Conservation (phyloP, 345 rosid genomes). For the Syzygium aromaticum region DNA sequence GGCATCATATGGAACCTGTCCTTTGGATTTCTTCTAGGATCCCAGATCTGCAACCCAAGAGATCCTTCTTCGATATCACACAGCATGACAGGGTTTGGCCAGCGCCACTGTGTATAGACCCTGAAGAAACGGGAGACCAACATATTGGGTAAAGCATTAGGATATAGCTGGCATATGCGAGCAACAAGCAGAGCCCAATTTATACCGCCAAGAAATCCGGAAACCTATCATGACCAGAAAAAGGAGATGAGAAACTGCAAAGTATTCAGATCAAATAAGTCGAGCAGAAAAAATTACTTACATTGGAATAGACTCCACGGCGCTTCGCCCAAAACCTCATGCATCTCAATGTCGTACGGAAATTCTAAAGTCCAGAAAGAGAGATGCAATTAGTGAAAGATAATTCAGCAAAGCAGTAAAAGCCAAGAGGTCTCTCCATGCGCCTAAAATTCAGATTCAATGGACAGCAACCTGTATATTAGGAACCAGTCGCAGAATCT, state of each 20-base stretch:
- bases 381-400: constrained; percentile 8
- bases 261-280: constrained; percentile 1
- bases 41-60: constrained; percentile 95
- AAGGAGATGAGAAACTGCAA: neutral
- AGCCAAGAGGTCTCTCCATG: neutral
- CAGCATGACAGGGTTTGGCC: constrained; percentile 97
- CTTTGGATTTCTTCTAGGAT: constrained; percentile 83
- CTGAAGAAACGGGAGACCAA: constrained; percentile 87
- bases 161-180: constrained; percentile 95
- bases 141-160: constrained; percentile 95
- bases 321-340: constrained; percentile 96
- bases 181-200: constrained; percentile 99
- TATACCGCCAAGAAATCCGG: constrained; percentile 99
- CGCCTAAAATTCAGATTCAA: neutral
- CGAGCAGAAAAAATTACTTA: constrained; percentile 16
- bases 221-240: constrained; percentile 41
- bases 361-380: constrained; percentile 41
- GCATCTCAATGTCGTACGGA: constrained; percentile 90
- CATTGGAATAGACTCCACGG: constrained; percentile 98
- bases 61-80: constrained; percentile 82
- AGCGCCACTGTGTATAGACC: constrained; percentile 92
- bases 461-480: constrained; percentile 59
- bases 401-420: neutral
- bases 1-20: constrained; percentile 93
- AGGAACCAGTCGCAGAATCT: constrained; percentile 92